Base-by-base conservation (phyloP, 148 eudicot genomes). In the Amaranthus palmeri region DNA sequence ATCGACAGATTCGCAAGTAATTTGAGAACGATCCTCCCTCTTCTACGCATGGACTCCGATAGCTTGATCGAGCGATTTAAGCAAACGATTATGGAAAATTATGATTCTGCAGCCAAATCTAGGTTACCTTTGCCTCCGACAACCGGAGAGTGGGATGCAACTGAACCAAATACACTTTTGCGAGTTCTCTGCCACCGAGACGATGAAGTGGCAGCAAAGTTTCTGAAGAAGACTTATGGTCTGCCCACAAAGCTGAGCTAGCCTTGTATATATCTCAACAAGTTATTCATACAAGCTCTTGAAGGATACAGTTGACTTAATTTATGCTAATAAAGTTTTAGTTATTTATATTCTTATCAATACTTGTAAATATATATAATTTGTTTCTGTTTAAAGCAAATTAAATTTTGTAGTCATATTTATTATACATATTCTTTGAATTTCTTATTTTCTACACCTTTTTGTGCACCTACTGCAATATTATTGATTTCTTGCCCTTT, bases 81-180 rank as follows among this genome's bases (percentile, higher is more conserved):
- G 79, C 71, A 68, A 55, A 71, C 54, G 14, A 69, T 68, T 6
- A 13, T 66, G 0, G 82, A 81, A 25, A 78, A 41, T 10, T 74
- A 83, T 69, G 91, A 86, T 25, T 44, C 81, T 53, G 73, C 87
- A 18, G 89, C 82, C 55, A 85, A 78, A 78, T 77, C 88, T 12
- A 83, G 78, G 79, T 79, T 85, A 62, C 90, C 93, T 4, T 46
- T 89, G 81, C 98, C 98, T 74, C 86, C 96, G 4, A 91, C 92
- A 25, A 75, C 98, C 3, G 88, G 88, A n/a, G 79, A 84, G 65
- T 95, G 98, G 97, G 77, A 79, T 49, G 85, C 88, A 7, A 68
- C 74, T 61, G 98, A 95, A 41, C 90, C 97, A 7, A 85, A 89
- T 74, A 91, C 98, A 13, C 79, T 91, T 64, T 67, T 95, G 56